A percentile compares a stretch with the other conserved stretches of the same genome.
These are phyloP conservation scores for Arthroderma sp. DNA, from an alignment of 2,329 filamentous ascomycete genomes.

Conservation along the genomic window DNA sequence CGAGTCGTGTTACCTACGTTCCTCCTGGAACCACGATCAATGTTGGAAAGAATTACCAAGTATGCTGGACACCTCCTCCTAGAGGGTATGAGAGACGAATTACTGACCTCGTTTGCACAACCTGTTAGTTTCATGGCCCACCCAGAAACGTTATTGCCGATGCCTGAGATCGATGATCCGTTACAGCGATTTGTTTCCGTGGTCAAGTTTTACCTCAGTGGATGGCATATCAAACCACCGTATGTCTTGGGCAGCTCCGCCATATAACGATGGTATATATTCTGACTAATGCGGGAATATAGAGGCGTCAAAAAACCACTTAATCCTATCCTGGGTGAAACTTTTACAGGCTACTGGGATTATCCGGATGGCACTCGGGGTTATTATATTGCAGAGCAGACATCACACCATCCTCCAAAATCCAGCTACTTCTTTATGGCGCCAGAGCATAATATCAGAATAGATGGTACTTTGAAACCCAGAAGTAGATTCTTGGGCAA, in stretches of 20 bases:
- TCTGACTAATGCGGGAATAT: conserved; percentile 4
- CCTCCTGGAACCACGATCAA: conserved; percentile 92
- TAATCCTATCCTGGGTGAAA: conserved; percentile 91
- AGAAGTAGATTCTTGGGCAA: conserved; percentile 92
- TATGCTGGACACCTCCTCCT: conserved; percentile 35
- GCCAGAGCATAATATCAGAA: conserved; percentile 82
- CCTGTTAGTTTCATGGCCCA: conserved; percentile 88
- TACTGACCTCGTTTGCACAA: not conserved
- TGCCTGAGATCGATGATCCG: conserved; percentile 79
- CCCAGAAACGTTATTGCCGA: conserved; percentile 83
- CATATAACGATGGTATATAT: too few relatives aligned
- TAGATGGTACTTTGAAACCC: conserved; percentile 90
- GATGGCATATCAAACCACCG: conserved; percentile 98
- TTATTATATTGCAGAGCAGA: conserved; percentile 96
- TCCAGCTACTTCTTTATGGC: conserved; percentile 99
- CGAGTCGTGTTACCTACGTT: conserved; percentile 92
- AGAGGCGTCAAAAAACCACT: conserved; percentile 97
- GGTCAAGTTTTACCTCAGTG: conserved; percentile 94
- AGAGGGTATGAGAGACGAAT: not conserved
- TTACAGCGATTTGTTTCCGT: conserved; percentile 83
- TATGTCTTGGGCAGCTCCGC: conserved; percentile 40
- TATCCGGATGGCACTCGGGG: conserved; percentile 70
- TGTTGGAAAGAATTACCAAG: conserved; percentile 99
- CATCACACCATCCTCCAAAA: conserved; percentile 94
- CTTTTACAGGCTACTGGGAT: conserved; percentile 93